phyloP scores from a whole-genome alignment of 805 yeast genomes.

The Myxozyma neglecta region DNA sequence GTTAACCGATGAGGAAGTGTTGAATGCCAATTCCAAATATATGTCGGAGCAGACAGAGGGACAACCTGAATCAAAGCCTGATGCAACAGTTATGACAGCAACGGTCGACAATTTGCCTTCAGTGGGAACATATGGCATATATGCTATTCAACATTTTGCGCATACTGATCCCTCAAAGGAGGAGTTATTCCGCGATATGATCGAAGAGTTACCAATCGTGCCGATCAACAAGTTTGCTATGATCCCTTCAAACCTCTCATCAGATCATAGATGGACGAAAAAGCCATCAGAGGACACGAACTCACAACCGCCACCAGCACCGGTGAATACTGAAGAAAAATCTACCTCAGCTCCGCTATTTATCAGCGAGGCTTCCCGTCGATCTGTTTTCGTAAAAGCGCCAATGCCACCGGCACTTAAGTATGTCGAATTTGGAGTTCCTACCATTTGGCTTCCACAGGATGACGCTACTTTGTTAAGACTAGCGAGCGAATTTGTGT shows the following conservation, averaged over 20 bases:
- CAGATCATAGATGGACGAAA: slow-evolving; percentile 5
- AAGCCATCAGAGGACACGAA: neutral
- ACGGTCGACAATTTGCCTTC: neutral
- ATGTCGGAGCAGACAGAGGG: neutral
- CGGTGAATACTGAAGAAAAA: neutral
- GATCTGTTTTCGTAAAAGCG: slow-evolving; percentile 56
- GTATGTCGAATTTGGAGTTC: slow-evolving; percentile 78
- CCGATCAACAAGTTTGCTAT: slow-evolving; percentile 30
- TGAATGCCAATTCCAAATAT: slow-evolving; percentile 16
- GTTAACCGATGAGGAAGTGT: slow-evolving; percentile 32
- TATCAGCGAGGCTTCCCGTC: slow-evolving; percentile 24
- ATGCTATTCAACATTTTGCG: slow-evolving; percentile 15
- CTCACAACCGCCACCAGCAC: neutral
- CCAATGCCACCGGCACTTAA: slow-evolving; percentile 87
- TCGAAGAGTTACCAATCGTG: slow-evolving; percentile 42
- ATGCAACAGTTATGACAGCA: neutral
- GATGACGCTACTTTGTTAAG: slow-evolving; percentile 81
- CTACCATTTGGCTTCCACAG: slow-evolving; percentile 94
- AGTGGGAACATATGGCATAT: neutral
- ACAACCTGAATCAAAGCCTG: neutral
- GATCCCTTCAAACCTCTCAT: slow-evolving; percentile 6
- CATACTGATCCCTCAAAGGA: slow-evolving; percentile 13
- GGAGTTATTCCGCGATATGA: slow-evolving; percentile 34
- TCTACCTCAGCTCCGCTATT: slow-evolving; percentile 12
- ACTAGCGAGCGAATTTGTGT: slow-evolving; percentile 80